A percentile compares a stretch with the other conserved stretches of the same genome.
Conservation (phyloP, 805 yeast species). For the Wickerhamiella alocasiicola region DNA sequence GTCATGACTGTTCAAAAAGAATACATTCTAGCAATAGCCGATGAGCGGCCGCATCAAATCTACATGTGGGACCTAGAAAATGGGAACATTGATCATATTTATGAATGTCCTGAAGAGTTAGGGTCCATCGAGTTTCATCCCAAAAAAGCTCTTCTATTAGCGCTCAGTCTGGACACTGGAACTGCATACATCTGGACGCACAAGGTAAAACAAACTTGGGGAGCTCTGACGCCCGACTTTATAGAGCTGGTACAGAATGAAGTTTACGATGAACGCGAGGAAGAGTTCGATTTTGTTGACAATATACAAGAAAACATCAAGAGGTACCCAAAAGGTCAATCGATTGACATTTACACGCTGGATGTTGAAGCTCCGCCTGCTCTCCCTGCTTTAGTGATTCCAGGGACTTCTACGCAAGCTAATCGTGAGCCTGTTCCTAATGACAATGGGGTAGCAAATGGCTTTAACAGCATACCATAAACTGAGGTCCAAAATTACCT, state of each 20-base stretch:
- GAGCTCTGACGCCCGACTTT: slow-evolving; percentile 92
- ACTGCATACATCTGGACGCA: slow-evolving; percentile 71
- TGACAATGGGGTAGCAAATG: no score
- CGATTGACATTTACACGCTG: not conserved
- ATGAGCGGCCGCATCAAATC: slow-evolving; percentile 77
- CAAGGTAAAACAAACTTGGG: slow-evolving; percentile 83
- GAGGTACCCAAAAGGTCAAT: not conserved
- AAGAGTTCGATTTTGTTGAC: slow-evolving; percentile 73
- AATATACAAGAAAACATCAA: slow-evolving; percentile 38
- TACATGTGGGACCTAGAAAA: slow-evolving; percentile 85
- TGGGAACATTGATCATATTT: slow-evolving; percentile 78
- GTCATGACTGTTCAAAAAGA: slow-evolving; percentile 64
- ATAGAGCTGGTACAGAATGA: slow-evolving; percentile 88
- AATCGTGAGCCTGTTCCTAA: no score
- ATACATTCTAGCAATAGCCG: slow-evolving; percentile 67
- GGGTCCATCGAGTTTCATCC: slow-evolving; percentile 79
- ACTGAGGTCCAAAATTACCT: no score
- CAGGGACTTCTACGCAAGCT: no score
- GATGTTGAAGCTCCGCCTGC: not conserved
- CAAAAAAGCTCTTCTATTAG: slow-evolving; percentile 56
- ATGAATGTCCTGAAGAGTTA: slow-evolving; percentile 87
- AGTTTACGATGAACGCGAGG: slow-evolving; percentile 59
- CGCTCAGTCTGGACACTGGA: slow-evolving; percentile 79
- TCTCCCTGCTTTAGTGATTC: not conserved
- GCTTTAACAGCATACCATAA: no score